A percentile compares a stretch with the other conserved stretches of the same genome.
Evolutionary conservation across 2,329 filamentous ascomycete genomes (phyloP).

Genomic region (Nothomitra cinnamomea): DNA sequence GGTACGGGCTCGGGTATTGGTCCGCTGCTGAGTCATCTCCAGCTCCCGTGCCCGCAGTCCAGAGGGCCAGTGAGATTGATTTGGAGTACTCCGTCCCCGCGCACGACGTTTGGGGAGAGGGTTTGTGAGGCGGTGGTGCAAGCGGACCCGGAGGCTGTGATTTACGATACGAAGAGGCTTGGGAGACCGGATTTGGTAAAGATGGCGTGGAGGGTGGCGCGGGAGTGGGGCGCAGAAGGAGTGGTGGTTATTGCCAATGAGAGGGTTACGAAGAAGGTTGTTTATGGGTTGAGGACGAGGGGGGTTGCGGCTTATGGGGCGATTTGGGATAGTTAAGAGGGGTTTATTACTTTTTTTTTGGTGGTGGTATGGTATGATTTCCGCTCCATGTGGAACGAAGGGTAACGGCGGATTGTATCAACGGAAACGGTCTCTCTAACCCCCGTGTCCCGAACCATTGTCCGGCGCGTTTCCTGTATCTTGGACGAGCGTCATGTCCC

Average conservation of each 20-base stretch:
- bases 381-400: too few relatives aligned
- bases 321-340: slow-evolving; percentile 48
- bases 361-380: too few relatives aligned
- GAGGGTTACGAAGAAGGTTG: slow-evolving; percentile 46
- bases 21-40: slow-evolving; percentile 44
- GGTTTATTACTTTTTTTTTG: too few relatives aligned
- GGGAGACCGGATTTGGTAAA: slow-evolving; percentile 45
- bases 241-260: slow-evolving; percentile 60
- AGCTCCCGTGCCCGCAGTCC: slow-evolving; percentile 15
- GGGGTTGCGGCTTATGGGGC: slow-evolving; percentile 54
- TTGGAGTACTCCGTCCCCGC: slow-evolving; percentile 49
- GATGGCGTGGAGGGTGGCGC: slow-evolving; percentile 33
- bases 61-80: slow-evolving; percentile 41
- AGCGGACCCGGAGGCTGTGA: slow-evolving; percentile 45
- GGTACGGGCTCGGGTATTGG: slow-evolving; percentile 61
- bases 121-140: slow-evolving; percentile 37
- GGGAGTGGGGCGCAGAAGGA: slow-evolving; percentile 38
- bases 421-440: too few relatives aligned
- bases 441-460: too few relatives aligned
- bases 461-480: too few relatives aligned
- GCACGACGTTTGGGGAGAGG: slow-evolving; percentile 41
- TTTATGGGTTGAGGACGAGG: slow-evolving; percentile 49
- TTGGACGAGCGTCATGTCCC: too few relatives aligned
- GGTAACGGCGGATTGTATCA: too few relatives aligned
- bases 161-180: slow-evolving; percentile 45